Base-by-base conservation (phyloP, 805 yeast species). In the Brettanomyces sp. region DNA sequence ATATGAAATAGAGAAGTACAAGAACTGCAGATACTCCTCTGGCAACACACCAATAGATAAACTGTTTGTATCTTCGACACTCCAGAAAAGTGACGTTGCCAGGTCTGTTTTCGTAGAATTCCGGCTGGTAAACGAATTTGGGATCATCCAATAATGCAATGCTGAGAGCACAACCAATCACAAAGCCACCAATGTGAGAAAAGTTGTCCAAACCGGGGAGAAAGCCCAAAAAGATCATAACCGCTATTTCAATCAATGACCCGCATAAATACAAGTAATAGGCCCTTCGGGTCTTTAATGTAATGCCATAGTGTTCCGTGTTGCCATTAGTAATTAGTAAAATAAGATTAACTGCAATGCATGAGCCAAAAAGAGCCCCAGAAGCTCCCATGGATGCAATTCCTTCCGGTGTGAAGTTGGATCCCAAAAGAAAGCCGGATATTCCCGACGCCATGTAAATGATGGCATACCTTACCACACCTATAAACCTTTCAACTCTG, bases 161-260 rank as follows among this genome's bases (percentile, higher is more conserved):
- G 1, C 82, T 77, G 33, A 70, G 52, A 25, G 77, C 56, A 0
- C 79, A 36, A 0, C 90, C 90, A 62, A 77, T 64, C 23, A 79
- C 73, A 62, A 82, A 80, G 5, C 90, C 90, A 9, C 90, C 90
- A 52, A 83, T 74, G 59, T 83, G 89, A 39, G 84, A 72, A 56
- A 83, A 83, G 57, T 83, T 83, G 59, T 83, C 90, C 45, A 83
- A 57, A 0, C 90, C 90, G 0, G 90, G 90, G 13, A 83, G 62
- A 18, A 83, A 64, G 0, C 90, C 90, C 18, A 83, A 62, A 5
- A 74, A 82, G 41, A 83, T 69, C 36, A 80, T 70, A 4, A 81
- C 67, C 11, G 81, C 54, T 35, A 83, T 70, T 56, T 83, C 88
- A 8, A 65, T 62, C n/a, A 80, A 49, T 63, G 79, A 72, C 12